phyloP scores from a whole-genome alignment of 176 grass and related monocot species.

The Cenchrus fungigraminus region DNA sequence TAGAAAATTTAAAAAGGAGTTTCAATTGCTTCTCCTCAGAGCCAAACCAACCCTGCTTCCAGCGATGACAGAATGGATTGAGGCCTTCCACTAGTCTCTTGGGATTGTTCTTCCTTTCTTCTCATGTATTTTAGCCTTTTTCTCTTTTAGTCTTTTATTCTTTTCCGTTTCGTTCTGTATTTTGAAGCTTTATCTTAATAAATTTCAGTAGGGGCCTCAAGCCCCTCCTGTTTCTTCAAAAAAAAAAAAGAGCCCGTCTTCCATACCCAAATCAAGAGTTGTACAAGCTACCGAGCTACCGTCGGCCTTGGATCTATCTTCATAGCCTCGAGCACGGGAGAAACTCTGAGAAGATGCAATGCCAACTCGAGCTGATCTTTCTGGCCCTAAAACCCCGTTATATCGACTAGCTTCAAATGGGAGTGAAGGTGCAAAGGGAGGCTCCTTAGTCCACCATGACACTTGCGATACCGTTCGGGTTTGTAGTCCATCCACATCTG shows the following conservation, averaged over 20 bases:
- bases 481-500: neutral
- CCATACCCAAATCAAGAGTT: neutral
- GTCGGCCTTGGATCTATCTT: neutral
- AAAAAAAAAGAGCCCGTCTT: neutral
- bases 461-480: neutral
- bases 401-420: neutral
- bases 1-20: too few species aligned
- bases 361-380: neutral
- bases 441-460: neutral
- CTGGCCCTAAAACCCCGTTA: neutral
- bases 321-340: neutral
- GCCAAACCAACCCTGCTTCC: too few species aligned
- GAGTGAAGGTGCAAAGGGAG: neutral
- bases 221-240: too few species aligned
- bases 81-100: too few species aligned
- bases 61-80: too few species aligned
- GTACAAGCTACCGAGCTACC: neutral
- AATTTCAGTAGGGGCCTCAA: too few species aligned
- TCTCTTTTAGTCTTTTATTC: too few species aligned
- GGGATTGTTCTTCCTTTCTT: too few species aligned
- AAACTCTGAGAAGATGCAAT: neutral
- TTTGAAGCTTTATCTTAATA: too few species aligned
- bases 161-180: too few species aligned
- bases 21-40: too few species aligned
- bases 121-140: too few species aligned